phyloP scores from a whole-genome alignment of 2,329 filamentous ascomycete genomes.

The Plectosphaerella plurivora region DNA sequence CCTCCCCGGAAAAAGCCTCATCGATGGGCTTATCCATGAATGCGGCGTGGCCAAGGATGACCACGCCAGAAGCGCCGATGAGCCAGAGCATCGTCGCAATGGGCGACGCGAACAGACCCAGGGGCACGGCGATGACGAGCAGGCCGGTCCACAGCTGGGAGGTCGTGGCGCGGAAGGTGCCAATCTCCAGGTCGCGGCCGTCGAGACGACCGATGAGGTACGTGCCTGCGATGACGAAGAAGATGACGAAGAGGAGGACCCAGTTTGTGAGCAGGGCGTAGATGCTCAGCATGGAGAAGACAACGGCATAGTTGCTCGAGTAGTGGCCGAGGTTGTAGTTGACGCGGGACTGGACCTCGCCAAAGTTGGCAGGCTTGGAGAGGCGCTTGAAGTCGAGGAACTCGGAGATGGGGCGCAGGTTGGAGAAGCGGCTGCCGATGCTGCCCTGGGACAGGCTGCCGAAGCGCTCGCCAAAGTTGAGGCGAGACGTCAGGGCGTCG shows the following conservation, averaged over 20 bases:
- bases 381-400: slow-evolving; percentile 95
- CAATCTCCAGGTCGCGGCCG: slow-evolving; percentile 83
- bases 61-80: slow-evolving; percentile 90
- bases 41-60: slow-evolving; percentile 89
- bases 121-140: slow-evolving; percentile 74
- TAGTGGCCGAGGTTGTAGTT: slow-evolving; percentile 98
- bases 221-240: slow-evolving; percentile 81
- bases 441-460: slow-evolving; percentile 76
- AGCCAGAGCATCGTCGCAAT: slow-evolving; percentile 88
- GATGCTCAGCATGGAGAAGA: slow-evolving; percentile 93
- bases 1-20: slow-evolving; percentile 99
- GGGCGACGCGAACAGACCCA: slow-evolving; percentile 81
- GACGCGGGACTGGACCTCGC: slow-evolving; percentile 83
- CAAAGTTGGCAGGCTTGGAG: slow-evolving; percentile 89
- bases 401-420: slow-evolving; percentile 84
- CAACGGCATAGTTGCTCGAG: slow-evolving; percentile 94
- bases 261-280: slow-evolving; percentile 91
- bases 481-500: slow-evolving; percentile 83
- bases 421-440: slow-evolving; percentile 79
- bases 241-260: slow-evolving; percentile 84
- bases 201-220: slow-evolving; percentile 88
- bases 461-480: slow-evolving; percentile 84
- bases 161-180: slow-evolving; percentile 74
- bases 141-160: slow-evolving; percentile 93
- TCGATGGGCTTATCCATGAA: slow-evolving; percentile 99